Evolutionary conservation across 257 asterid species (phyloP).

Genomic region (Lithospermum erythrorhizon): DNA sequence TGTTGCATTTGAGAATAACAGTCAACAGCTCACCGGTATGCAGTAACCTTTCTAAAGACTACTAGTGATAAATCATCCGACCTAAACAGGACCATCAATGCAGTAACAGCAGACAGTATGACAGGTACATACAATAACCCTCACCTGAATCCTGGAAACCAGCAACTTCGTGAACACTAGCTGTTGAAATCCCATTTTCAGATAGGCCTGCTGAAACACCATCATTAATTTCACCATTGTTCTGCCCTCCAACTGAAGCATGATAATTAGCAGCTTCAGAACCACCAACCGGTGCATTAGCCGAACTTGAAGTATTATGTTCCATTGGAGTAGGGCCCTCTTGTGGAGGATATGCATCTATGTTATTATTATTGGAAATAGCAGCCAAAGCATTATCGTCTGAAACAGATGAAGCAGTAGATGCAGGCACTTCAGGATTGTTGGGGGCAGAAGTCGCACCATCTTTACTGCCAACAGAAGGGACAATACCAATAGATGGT

Average conservation of each 20-base stretch:
- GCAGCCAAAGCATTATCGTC: neutral
- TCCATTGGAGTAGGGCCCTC: slow-evolving; percentile 2
- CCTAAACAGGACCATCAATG: neutral
- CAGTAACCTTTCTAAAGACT: neutral
- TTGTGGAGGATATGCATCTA: neutral
- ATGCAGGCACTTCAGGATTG: neutral
- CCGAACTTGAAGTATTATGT: neutral
- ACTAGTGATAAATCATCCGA: neutral
- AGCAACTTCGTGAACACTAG: neutral
- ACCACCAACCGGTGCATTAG: neutral
- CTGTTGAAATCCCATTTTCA: neutral
- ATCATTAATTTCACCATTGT: neutral
- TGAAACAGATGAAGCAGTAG: neutral
- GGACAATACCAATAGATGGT: neutral
- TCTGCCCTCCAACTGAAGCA: neutral
- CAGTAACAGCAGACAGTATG: neutral
- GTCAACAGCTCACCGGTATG: neutral
- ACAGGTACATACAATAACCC: neutral
- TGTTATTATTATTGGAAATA: neutral
- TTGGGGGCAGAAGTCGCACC: no score
- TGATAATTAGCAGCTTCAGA: slow-evolving; percentile 1
- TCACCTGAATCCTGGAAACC: neutral
- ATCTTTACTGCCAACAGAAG: neutral
- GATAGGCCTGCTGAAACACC: neutral
- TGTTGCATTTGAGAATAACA: neutral